These are phyloP conservation scores for Xerocomus cyaneibrunnescens DNA, from an alignment of 1,284 basidiomycete genomes.

Conservation along the genomic window DNA sequence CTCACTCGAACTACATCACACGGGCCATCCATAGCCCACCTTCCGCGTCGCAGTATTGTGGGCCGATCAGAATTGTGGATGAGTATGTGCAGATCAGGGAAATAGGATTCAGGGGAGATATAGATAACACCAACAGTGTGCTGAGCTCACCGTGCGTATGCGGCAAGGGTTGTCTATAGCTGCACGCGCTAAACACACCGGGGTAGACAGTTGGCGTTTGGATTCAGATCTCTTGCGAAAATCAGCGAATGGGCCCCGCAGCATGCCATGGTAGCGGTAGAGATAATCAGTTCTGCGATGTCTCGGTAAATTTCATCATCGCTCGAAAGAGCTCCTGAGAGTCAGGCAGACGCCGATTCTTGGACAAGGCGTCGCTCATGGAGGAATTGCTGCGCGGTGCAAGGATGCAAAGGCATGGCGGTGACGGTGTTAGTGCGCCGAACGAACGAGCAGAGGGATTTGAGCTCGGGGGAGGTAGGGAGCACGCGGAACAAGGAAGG, in stretches of 20 bases:
- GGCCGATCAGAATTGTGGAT: too few relatives aligned
- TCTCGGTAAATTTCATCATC: too few relatives aligned
- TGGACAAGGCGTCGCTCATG: background rate
- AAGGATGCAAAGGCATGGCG: background rate
- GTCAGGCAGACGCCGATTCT: background rate
- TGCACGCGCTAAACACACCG: constrained; percentile 17
- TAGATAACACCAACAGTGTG: background rate
- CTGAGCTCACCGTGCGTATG: background rate
- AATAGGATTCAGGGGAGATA: background rate
- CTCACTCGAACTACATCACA: background rate
- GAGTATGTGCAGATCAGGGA: too few relatives aligned
- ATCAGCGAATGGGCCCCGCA: too few relatives aligned
- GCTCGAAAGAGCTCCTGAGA: too few relatives aligned
- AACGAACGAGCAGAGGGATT: background rate
- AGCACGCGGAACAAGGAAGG: constrained; percentile 14
- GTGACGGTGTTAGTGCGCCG: constrained; percentile 24
- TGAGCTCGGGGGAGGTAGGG: constrained; percentile 7
- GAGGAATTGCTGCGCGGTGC: background rate
- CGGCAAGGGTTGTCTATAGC: background rate
- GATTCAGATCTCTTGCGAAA: background rate
- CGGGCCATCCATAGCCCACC: background rate
- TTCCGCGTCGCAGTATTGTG: too few relatives aligned
- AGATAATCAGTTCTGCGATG: too few relatives aligned
- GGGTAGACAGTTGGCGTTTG: background rate
- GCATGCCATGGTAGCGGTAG: too few relatives aligned